Evolutionary conservation across 495 filamentous ascomycete species (phyloP), one percentile per base, ranked within the genome.

Genomic region (Lophiotrema nucula): DNA sequence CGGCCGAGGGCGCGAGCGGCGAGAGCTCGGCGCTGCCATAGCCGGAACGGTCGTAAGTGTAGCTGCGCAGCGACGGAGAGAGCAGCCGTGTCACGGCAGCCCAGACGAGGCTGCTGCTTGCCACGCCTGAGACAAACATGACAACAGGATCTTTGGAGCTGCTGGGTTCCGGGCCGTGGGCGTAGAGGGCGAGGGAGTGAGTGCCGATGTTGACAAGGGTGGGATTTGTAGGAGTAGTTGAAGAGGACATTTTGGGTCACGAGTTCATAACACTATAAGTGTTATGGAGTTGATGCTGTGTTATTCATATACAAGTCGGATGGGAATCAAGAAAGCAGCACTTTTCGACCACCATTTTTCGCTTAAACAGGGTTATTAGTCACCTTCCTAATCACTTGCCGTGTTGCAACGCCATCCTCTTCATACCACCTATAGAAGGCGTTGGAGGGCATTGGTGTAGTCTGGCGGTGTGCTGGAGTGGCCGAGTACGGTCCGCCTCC

Each of bases 31-130:
- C 56, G 39, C 28, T 56, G 51, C 42, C 26, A 46, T 21, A 61
- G 51, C 57, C 57, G 52, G 57, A 56, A 56, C 57, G 57, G 51
- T 61, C 57, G 43, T 61, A 61, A 21, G 57, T 61, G 31, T 61
- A 61, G 57, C 57, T 61, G 37, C 57, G 57, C 31, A 56, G 41
- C 24, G 26, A 55, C 41, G 57, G 41, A 46, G 38, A n/a, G 13
- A 61, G 33, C 42, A 55, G 50, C 52, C 57, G 49, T 28, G 35
- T 26, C 51, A 61, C 57, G 57, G 50, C 57, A 21, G 37, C 22
- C 57, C 57, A 61, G 57, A 16, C 33, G 51, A 56, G 52, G 16
- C 38, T 48, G 33, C 27, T 39, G 41, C 52, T 56, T 47, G 57
- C 57, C 38, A 61, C 57, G 27, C 57, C 57, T 13, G 52, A 61